phyloP scores from a whole-genome alignment of 2,329 filamentous ascomycete species.

The Xylariales sp. region DNA sequence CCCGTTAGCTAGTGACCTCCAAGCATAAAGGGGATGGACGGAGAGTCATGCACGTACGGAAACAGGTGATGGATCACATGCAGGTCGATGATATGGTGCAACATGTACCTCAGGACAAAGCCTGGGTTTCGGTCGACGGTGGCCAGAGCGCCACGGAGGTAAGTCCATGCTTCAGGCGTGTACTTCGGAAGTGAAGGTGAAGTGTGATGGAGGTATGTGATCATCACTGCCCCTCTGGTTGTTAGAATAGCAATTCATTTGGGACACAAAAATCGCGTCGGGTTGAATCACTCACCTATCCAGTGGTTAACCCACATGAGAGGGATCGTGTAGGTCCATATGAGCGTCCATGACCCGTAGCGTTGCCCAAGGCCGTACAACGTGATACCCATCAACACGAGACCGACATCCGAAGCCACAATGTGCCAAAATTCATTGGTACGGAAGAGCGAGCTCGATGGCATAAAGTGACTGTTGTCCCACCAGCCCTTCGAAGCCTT shows the following conservation, averaged over 20 bases:
- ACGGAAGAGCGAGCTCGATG: conserved; percentile 54
- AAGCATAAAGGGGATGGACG: too few species aligned
- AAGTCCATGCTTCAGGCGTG: conserved; percentile 53
- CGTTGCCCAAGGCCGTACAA: conserved; percentile 48
- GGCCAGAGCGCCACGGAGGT: conserved; percentile 53
- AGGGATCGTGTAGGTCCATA: conserved; percentile 57
- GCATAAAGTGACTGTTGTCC: conserved; percentile 52
- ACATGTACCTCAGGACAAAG: conserved; percentile 56
- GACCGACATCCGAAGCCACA: conserved; percentile 52
- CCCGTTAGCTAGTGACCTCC: background rate
- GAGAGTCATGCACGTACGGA: conserved; percentile 33
- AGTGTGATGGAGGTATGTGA: conserved; percentile 72
- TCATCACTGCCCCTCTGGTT: conserved; percentile 48
- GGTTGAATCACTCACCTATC: conserved; percentile 52
- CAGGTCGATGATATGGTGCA: conserved; percentile 61
- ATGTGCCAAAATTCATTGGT: conserved; percentile 50
- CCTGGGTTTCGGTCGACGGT: conserved; percentile 62
- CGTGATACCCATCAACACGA: conserved; percentile 41
- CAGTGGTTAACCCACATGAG: conserved; percentile 69
- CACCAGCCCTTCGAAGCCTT: conserved; percentile 30
- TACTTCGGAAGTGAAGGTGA: conserved; percentile 41
- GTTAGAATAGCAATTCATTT: background rate
- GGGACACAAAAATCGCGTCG: background rate
- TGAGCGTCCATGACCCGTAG: conserved; percentile 49
- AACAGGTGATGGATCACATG: conserved; percentile 62